These are phyloP conservation scores for Kodamaea laetipori DNA, from an alignment of 805 yeast species.

Conservation along the genomic window DNA sequence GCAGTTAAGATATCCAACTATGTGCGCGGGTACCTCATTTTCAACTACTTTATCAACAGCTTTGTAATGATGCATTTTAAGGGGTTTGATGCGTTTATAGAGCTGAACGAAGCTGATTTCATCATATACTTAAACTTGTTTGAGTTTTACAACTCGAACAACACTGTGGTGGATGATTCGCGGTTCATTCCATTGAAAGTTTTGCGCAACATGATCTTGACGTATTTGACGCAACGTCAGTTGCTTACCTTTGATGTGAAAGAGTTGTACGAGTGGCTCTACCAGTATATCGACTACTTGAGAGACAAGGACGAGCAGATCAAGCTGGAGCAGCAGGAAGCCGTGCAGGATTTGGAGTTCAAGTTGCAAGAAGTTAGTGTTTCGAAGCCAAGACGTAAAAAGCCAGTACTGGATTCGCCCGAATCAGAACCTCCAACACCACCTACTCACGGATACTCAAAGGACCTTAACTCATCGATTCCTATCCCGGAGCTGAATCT, in stretches of 20 bases:
- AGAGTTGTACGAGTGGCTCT: slow-evolving; percentile 40
- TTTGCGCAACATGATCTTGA: slow-evolving; percentile 27
- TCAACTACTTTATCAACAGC: slow-evolving; percentile 45
- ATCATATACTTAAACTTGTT: slow-evolving; percentile 44
- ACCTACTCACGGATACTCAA: background rate
- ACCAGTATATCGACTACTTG: slow-evolving; percentile 41
- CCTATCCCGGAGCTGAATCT: background rate
- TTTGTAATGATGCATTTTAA: slow-evolving; percentile 45
- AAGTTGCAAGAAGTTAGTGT: background rate
- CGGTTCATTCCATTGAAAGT: slow-evolving; percentile 22
- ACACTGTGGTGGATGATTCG: slow-evolving; percentile 16
- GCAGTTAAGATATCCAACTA: slow-evolving; percentile 20
- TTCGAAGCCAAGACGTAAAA: background rate
- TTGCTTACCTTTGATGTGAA: slow-evolving; percentile 37
- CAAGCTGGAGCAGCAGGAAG: background rate
- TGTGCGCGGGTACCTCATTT: slow-evolving; percentile 41
- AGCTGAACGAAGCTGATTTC: slow-evolving; percentile 39
- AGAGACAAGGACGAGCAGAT: slow-evolving; percentile 26
- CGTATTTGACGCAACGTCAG: slow-evolving; percentile 31
- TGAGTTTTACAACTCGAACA: slow-evolving; percentile 39
- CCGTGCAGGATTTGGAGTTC: background rate
- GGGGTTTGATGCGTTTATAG: slow-evolving; percentile 44
- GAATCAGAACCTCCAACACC: slow-evolving; percentile 9
- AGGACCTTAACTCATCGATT: background rate
- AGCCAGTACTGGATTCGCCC: background rate